Evolutionary conservation across 352 stramenopile species (phyloP).

Genomic region (Globisporangium echinulatum): DNA sequence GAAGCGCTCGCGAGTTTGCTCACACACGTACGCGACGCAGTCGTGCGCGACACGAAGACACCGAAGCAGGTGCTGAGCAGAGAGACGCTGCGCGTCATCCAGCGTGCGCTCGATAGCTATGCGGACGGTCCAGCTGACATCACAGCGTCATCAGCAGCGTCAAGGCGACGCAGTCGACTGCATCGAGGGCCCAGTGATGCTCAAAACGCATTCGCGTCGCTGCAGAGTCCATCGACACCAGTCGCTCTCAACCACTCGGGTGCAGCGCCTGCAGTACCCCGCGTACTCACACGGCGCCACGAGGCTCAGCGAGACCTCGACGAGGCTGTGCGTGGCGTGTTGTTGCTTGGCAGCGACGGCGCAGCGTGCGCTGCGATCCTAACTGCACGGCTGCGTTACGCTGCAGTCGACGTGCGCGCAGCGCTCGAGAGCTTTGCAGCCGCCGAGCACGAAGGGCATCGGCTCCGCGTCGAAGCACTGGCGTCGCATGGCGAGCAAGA

Average conservation of each 20-base stretch:
- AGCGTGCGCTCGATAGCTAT: constrained; percentile 10
- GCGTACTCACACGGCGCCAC: constrained; percentile 11
- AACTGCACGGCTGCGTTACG: constrained; percentile 35
- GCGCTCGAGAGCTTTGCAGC: constrained; percentile 15
- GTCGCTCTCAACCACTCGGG: not conserved
- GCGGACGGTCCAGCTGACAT: not conserved
- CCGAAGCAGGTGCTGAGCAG: constrained; percentile 54
- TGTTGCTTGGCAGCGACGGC: constrained; percentile 36
- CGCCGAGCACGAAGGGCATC: not conserved
- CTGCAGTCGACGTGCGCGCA: constrained; percentile 30
- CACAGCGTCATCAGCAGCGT: not conserved
- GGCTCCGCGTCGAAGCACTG: not conserved
- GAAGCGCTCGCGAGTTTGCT: constrained; percentile 34
- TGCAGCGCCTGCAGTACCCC: not conserved
- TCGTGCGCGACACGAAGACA: constrained; percentile 52
- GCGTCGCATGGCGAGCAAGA: not conserved
- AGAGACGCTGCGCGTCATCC: constrained; percentile 30
- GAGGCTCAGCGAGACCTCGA: constrained; percentile 28
- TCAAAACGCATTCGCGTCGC: not conserved
- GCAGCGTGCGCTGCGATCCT: constrained; percentile 29
- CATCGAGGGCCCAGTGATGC: not conserved
- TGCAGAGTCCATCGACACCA: not conserved
- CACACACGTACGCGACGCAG: constrained; percentile 32
- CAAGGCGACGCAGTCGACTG: not conserved
- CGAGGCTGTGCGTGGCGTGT: constrained; percentile 38